Conservation (phyloP, 2,329 filamentous ascomycete species). For the Colletotrichum limetticola region DNA sequence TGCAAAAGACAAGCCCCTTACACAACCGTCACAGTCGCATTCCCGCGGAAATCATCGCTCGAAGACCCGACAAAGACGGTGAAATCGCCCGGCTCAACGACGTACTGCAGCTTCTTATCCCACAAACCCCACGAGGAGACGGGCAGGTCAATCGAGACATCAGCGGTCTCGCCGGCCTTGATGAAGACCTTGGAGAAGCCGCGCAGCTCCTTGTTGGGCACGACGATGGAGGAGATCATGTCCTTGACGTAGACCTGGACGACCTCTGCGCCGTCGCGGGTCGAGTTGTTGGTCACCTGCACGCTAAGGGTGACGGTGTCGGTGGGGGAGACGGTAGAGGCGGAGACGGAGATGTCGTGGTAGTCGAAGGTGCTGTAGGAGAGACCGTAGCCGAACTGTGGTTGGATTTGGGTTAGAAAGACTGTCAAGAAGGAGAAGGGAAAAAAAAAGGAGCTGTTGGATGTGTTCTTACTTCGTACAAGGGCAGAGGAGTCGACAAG, state of each 20-base stretch:
- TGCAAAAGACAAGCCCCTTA: constrained; percentile 29
- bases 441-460: too few species aligned
- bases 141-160: constrained; percentile 59
- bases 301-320: constrained; percentile 70
- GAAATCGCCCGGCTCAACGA: constrained; percentile 79
- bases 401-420: constrained; percentile 35
- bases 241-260: constrained; percentile 76
- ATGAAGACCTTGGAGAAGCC: constrained; percentile 75
- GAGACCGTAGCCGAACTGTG: constrained; percentile 70
- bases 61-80: constrained; percentile 69
- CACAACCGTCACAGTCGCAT: constrained; percentile 64
- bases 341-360: constrained; percentile 61
- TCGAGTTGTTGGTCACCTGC: constrained; percentile 69
- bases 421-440: neutral
- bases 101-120: constrained; percentile 74
- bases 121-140: constrained; percentile 69
- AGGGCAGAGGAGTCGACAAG: constrained; percentile 66
- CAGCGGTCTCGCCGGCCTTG: constrained; percentile 67
- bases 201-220: constrained; percentile 72
- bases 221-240: constrained; percentile 68
- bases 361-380: constrained; percentile 75
- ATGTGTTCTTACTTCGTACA: constrained; percentile 56
- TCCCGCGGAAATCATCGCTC: constrained; percentile 65
- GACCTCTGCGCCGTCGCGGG: constrained; percentile 71
- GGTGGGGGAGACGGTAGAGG: constrained; percentile 53